phyloP scores from a whole-genome alignment of 495 filamentous ascomycete species.

The Neurospora cerealis region DNA sequence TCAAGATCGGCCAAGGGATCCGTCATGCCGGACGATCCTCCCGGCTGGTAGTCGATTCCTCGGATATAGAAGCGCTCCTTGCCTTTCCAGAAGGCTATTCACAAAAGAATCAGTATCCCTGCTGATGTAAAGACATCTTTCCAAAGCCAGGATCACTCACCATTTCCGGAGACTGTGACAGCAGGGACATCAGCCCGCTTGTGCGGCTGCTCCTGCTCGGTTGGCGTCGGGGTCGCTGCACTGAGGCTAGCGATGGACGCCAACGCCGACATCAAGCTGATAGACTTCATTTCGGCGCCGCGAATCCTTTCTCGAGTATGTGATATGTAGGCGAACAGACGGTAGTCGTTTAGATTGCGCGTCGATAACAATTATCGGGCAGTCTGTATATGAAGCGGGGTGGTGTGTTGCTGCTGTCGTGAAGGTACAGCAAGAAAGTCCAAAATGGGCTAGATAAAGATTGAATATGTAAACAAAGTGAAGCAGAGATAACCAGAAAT shows the following conservation, averaged over 20 bases:
- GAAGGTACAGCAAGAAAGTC: not conserved
- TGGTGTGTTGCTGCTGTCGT: not conserved
- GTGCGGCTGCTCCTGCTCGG: slow-evolving; percentile 48
- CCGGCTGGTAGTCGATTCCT: slow-evolving; percentile 92
- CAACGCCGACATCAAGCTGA: slow-evolving; percentile 38
- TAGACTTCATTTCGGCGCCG: slow-evolving; percentile 7
- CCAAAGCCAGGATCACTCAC: slow-evolving; percentile 13
- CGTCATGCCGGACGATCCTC: slow-evolving; percentile 64
- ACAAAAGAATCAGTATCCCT: not conserved
- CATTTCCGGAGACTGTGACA: slow-evolving; percentile 39
- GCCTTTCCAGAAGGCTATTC: slow-evolving; percentile 75
- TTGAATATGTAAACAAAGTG: not conserved
- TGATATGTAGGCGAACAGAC: not conserved
- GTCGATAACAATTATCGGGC: not conserved
- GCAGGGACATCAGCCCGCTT: slow-evolving; percentile 29
- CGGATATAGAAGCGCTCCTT: slow-evolving; percentile 81
- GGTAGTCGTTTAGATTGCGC: not conserved
- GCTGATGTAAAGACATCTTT: not conserved
- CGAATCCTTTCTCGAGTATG: not conserved
- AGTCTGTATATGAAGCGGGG: not conserved
- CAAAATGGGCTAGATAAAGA: not conserved
- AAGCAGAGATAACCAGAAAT: not conserved
- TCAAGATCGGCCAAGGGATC: slow-evolving; percentile 71
- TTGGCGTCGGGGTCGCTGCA: slow-evolving; percentile 46
- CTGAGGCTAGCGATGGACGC: slow-evolving; percentile 44